phyloP scores from a whole-genome alignment of 2,329 filamentous ascomycete genomes.

The Colletotrichum sp. region DNA sequence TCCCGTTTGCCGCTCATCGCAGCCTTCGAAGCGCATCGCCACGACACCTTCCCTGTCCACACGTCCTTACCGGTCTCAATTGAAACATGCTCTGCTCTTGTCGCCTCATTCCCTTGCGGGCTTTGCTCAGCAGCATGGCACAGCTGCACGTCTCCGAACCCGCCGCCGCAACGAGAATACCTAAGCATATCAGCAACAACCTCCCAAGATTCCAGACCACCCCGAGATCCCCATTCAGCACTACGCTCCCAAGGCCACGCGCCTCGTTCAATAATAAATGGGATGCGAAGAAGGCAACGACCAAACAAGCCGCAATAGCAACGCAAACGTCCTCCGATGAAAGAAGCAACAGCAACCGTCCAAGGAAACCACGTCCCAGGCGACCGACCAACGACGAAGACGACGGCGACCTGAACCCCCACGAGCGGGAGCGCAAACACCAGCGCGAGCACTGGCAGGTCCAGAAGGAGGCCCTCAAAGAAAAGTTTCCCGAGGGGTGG shows the following conservation, averaged over 20 bases:
- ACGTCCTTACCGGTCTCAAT: neutral
- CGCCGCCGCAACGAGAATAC: slow-evolving; percentile 2
- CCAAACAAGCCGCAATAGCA: neutral
- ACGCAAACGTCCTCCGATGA: neutral
- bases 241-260: neutral
- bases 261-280: neutral
- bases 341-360: neutral
- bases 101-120: slow-evolving; percentile 46
- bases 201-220: neutral
- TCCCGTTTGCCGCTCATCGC: neutral
- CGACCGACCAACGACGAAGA: slow-evolving; percentile 14
- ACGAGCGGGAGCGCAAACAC: slow-evolving; percentile 17
- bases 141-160: slow-evolving; percentile 38
- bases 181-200: neutral
- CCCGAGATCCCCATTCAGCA: neutral
- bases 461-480: slow-evolving; percentile 75
- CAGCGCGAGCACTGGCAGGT: slow-evolving; percentile 67
- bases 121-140: slow-evolving; percentile 53
- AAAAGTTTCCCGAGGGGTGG: slow-evolving; percentile 86
- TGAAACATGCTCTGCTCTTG: slow-evolving; percentile 53
- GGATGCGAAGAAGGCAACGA: neutral
- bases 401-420: slow-evolving; percentile 28
- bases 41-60: neutral
- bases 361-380: neutral
- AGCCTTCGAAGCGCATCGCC: neutral